Evolutionary conservation across 805 yeast genomes (phyloP).

Genomic region (Kodamaea leandrae): DNA sequence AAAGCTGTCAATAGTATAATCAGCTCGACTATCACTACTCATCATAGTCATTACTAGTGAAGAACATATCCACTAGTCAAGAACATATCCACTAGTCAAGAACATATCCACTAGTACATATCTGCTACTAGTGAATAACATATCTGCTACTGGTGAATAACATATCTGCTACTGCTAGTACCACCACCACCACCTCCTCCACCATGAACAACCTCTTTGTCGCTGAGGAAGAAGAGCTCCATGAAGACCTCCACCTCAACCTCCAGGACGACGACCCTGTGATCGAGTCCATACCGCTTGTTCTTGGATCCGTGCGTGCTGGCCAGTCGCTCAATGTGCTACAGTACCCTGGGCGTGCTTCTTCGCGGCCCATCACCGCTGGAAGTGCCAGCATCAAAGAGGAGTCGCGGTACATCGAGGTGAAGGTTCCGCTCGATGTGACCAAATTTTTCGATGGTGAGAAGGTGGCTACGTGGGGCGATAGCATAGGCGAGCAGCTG

Average conservation of each 20-base stretch:
- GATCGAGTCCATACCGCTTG: conserved; percentile 37
- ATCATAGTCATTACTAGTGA: too few species aligned
- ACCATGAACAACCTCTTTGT: conserved; percentile 10
- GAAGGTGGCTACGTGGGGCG: conserved; percentile 64
- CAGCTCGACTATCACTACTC: too few species aligned
- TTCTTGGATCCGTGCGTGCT: conserved; percentile 22
- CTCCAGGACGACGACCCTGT: conserved; percentile 31
- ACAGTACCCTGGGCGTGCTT: conserved; percentile 49
- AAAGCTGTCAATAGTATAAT: too few species aligned
- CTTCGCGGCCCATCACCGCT: conserved; percentile 36
- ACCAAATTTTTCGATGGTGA: conserved; percentile 61
- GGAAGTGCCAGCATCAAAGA: conserved; percentile 55
- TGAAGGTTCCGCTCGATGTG: conserved; percentile 74
- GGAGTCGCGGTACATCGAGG: conserved; percentile 61
- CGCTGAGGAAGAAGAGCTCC: conserved; percentile 7
- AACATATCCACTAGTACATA: too few species aligned
- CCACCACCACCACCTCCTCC: background rate
- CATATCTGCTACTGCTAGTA: too few species aligned
- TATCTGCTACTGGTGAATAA: too few species aligned
- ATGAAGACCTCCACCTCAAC: conserved; percentile 34
- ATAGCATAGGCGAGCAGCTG: conserved; percentile 55
- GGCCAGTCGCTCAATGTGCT: conserved; percentile 34
- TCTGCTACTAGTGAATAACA: too few species aligned
- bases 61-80: too few species aligned
- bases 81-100: too few species aligned